phyloP scores from a whole-genome alignment of 768 basidiomycete genomes.

The Ramaria rubella region DNA sequence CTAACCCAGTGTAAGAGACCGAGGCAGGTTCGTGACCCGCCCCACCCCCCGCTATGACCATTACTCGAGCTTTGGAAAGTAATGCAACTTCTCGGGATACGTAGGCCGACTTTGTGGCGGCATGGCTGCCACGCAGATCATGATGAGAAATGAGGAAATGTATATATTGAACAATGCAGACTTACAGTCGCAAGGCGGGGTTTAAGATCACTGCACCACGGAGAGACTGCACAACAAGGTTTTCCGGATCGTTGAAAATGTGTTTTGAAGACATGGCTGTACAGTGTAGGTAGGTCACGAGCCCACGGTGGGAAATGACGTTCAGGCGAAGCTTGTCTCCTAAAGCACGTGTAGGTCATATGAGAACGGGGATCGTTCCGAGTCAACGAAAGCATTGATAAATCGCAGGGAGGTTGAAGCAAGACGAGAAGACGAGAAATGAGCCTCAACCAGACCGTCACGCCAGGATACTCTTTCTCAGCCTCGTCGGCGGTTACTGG shows the following conservation, averaged over 20 bases:
- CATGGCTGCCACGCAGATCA: neutral
- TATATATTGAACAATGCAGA: constrained; percentile 23
- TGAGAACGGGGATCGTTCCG: neutral
- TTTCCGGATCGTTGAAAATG: constrained; percentile 35
- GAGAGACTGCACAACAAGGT: constrained; percentile 38
- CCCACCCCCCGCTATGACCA: constrained; percentile 44
- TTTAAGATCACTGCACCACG: constrained; percentile 37
- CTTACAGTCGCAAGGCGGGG: constrained; percentile 34
- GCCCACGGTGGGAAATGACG: no score
- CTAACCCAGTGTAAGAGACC: constrained; percentile 49
- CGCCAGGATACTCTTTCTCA: neutral
- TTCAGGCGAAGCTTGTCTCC: neutral
- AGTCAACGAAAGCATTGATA: neutral
- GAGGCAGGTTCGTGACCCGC: constrained; percentile 58
- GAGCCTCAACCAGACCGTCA: neutral
- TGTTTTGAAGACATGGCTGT: constrained; percentile 38
- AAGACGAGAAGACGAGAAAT: neutral
- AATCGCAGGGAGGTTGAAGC: neutral
- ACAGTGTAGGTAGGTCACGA: no score
- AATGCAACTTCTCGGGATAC: constrained; percentile 10
- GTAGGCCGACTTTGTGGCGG: neutral
- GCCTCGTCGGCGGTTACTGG: neutral
- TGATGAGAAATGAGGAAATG: constrained; percentile 20
- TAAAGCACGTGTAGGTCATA: neutral
- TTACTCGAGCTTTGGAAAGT: constrained; percentile 24